Conservation (phyloP, 2,329 filamentous ascomycete species). For the Penicillium capsulatum region DNA sequence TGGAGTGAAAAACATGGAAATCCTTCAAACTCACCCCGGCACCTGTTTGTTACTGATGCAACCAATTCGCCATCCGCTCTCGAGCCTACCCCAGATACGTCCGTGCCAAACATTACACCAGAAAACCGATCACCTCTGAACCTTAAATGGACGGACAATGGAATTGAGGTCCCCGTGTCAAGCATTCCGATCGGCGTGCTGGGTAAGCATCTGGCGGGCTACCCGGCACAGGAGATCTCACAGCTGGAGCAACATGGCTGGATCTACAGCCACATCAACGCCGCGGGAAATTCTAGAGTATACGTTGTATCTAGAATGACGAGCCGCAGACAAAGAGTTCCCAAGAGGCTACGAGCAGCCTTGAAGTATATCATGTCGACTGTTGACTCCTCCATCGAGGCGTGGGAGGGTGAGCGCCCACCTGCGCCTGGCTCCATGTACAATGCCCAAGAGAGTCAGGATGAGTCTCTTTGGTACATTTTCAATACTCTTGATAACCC, state of each 20-base stretch:
- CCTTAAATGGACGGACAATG: not conserved
- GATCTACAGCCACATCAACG: constrained; percentile 29
- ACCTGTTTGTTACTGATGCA: too few relatives aligned
- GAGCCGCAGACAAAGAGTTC: constrained; percentile 34
- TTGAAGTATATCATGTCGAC: constrained; percentile 40
- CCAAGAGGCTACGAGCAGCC: constrained; percentile 30
- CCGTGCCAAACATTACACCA: not conserved
- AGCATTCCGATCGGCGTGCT: constrained; percentile 10
- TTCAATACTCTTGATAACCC: constrained; percentile 48
- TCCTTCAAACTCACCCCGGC: too few relatives aligned
- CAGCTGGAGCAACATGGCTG: constrained; percentile 33
- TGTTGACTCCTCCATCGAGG: constrained; percentile 36
- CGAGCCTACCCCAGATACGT: not conserved
- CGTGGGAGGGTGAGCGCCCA: constrained; percentile 35
- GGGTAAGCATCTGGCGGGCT: constrained; percentile 3
- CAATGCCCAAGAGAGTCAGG: constrained; percentile 22
- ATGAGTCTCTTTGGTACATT: constrained; percentile 49
- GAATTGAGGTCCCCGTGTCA: not conserved
- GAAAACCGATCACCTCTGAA: too few relatives aligned
- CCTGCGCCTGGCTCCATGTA: constrained; percentile 2
- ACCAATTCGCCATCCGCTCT: not conserved
- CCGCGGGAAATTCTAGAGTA: constrained; percentile 28
- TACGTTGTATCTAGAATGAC: constrained; percentile 43
- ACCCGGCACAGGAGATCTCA: constrained; percentile 21
- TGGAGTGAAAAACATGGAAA: not conserved